These are phyloP conservation scores for Epichloe coenophiala DNA, from an alignment of 2,329 filamentous ascomycete genomes.

Conservation along the genomic window DNA sequence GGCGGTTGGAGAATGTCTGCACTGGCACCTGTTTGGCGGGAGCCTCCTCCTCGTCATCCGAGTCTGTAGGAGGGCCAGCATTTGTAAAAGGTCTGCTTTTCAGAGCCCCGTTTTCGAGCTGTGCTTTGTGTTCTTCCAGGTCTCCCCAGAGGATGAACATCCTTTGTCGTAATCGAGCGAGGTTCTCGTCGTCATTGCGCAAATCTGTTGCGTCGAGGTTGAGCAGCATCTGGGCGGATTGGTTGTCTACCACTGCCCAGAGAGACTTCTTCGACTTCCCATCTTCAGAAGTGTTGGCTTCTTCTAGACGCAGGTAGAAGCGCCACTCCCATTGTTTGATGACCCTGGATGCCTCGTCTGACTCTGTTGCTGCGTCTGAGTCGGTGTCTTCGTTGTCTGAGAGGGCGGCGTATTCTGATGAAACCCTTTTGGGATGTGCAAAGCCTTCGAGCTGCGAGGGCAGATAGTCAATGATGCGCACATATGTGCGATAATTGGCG, in stretches of 20 bases:
- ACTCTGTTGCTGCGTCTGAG: constrained; percentile 6
- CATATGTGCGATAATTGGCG: constrained; percentile 51
- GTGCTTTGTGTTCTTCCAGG: constrained; percentile 54
- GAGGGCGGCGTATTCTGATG: constrained; percentile 34
- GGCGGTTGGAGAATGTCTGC: constrained; percentile 31
- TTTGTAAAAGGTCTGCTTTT: background rate
- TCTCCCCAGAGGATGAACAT: constrained; percentile 78
- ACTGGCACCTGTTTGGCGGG: background rate
- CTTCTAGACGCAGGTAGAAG: constrained; percentile 69
- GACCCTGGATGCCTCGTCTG: constrained; percentile 12
- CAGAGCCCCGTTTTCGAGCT: constrained; percentile 3
- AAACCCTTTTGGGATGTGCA: constrained; percentile 30
- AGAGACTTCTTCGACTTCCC: constrained; percentile 31
- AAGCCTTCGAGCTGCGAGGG: constrained; percentile 63
- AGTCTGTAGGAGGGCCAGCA: constrained; percentile 4
- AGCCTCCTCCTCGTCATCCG: constrained; percentile 5
- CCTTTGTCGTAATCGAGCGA: constrained; percentile 49
- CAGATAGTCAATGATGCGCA: constrained; percentile 72
- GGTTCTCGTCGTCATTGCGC: constrained; percentile 29
- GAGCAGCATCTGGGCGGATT: constrained; percentile 33
- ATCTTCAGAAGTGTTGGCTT: constrained; percentile 20
- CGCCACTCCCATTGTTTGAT: constrained; percentile 60
- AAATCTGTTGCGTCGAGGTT: constrained; percentile 41
- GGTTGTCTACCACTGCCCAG: constrained; percentile 56
- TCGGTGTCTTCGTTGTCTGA: constrained; percentile 26